A percentile compares a stretch with the other conserved stretches of the same genome.
Conservation (phyloP, 352 stramenopile genomes). For the Pythium angustatum region DNA sequence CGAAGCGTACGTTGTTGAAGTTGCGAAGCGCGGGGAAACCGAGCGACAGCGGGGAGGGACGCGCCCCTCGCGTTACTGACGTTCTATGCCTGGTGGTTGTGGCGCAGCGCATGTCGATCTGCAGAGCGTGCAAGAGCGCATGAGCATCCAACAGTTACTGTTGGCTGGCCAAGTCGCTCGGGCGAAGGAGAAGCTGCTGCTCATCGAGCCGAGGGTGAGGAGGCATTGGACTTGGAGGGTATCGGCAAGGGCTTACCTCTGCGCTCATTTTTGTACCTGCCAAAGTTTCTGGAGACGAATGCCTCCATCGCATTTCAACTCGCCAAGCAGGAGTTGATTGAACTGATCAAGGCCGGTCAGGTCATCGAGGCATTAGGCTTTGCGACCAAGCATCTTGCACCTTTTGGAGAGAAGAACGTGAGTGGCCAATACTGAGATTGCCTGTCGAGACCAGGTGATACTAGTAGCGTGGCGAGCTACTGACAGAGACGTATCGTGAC, state of each 20-base stretch:
- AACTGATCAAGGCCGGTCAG: slow-evolving; percentile 71
- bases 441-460: too few species aligned
- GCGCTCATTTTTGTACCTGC: not conserved
- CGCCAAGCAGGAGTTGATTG: slow-evolving; percentile 78
- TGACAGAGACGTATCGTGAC: too few species aligned
- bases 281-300: slow-evolving; percentile 61
- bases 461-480: too few species aligned
- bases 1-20: slow-evolving; percentile 59
- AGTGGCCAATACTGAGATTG: slow-evolving; percentile 24
- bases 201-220: slow-evolving; percentile 50
- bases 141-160: slow-evolving; percentile 69
- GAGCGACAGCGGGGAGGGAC: not conserved
- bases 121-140: slow-evolving; percentile 71
- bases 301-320: slow-evolving; percentile 70
- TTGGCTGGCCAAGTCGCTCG: slow-evolving; percentile 62
- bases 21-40: slow-evolving; percentile 14
- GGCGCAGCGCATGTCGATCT: slow-evolving; percentile 63
- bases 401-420: slow-evolving; percentile 75
- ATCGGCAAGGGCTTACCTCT: not conserved
- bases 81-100: not conserved
- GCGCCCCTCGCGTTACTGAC: slow-evolving; percentile 21
- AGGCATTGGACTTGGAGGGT: not conserved
- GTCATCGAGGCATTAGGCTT: slow-evolving; percentile 70
- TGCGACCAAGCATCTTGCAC: slow-evolving; percentile 68
- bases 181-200: slow-evolving; percentile 52